Evolutionary conservation across 208 protist species (phyloP).

Genomic region (Acanthamoeba culbertsoni): DNA sequence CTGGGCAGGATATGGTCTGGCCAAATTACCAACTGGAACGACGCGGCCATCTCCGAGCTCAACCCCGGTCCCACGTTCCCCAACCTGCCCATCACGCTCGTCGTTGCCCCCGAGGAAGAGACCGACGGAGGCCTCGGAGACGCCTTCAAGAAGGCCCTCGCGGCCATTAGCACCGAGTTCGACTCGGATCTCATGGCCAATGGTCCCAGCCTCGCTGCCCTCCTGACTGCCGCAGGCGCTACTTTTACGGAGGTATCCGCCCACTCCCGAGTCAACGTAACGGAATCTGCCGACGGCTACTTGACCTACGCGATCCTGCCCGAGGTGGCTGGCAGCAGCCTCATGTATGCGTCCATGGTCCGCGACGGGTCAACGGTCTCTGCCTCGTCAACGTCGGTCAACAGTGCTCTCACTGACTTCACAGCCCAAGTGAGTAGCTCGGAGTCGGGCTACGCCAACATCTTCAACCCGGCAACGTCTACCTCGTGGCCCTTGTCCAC

Average conservation of each 20-base stretch:
- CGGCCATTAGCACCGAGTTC: neutral
- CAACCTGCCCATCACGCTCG: conserved; percentile 1
- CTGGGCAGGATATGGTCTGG: conserved; percentile 5
- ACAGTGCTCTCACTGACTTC: neutral
- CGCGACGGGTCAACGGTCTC: neutral
- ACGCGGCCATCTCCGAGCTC: neutral
- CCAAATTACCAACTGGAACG: conserved; percentile 50
- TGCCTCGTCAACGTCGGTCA: neutral
- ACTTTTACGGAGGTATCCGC: neutral
- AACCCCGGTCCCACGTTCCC: neutral
- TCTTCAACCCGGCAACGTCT: neutral
- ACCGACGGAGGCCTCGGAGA: neutral
- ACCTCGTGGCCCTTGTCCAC: neutral
- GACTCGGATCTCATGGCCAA: neutral
- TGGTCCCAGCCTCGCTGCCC: neutral
- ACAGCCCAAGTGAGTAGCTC: neutral
- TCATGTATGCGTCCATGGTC: neutral
- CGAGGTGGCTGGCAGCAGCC: neutral
- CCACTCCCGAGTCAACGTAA: neutral
- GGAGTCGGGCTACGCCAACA: neutral
- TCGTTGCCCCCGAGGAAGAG: neutral
- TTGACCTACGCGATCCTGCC: neutral
- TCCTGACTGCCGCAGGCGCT: neutral
- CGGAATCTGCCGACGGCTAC: neutral
- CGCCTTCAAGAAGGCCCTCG: conserved; percentile 15